A percentile compares a stretch with the other conserved stretches of the same genome.
Evolutionary conservation across 805 yeast genomes (phyloP).

Genomic region (Saturnispora silvae): DNA sequence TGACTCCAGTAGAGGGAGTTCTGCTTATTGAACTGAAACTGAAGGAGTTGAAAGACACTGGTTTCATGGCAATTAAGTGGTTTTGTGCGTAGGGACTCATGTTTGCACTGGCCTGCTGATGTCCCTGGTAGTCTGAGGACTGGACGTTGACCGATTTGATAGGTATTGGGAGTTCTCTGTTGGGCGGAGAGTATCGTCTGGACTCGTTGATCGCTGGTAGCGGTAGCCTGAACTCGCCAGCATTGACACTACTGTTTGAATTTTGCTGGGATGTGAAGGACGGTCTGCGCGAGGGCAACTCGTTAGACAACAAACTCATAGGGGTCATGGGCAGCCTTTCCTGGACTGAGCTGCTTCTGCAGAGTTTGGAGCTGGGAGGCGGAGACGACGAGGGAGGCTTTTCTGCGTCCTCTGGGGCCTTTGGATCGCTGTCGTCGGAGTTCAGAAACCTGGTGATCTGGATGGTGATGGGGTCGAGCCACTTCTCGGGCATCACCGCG

Average conservation of each 20-base stretch:
- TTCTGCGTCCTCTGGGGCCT: neutral
- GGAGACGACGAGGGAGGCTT: neutral
- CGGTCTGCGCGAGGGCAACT: neutral
- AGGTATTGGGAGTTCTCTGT: neutral
- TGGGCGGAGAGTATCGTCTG: neutral
- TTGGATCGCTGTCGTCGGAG: neutral
- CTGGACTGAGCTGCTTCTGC: neutral
- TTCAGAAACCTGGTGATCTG: constrained; percentile 12
- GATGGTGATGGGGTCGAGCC: constrained; percentile 21
- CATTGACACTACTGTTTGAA: too few species aligned
- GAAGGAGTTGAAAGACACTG: too few species aligned
- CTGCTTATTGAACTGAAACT: too few species aligned
- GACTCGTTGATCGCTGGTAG: neutral
- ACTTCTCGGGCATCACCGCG: constrained; percentile 16
- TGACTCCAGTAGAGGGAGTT: too few species aligned
- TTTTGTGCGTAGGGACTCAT: too few species aligned
- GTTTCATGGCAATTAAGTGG: too few species aligned
- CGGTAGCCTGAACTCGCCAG: constrained; percentile 1
- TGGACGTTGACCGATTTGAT: neutral
- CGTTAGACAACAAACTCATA: neutral
- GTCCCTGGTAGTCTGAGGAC: neutral
- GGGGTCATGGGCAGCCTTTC: neutral
- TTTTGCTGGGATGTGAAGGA: too few species aligned
- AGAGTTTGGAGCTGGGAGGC: neutral
- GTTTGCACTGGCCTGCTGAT: too few species aligned